Evolutionary conservation across 495 filamentous ascomycete genomes (phyloP), one percentile per base, ranked within the genome.

Genomic region (Chaetomidium leptoderma): DNA sequence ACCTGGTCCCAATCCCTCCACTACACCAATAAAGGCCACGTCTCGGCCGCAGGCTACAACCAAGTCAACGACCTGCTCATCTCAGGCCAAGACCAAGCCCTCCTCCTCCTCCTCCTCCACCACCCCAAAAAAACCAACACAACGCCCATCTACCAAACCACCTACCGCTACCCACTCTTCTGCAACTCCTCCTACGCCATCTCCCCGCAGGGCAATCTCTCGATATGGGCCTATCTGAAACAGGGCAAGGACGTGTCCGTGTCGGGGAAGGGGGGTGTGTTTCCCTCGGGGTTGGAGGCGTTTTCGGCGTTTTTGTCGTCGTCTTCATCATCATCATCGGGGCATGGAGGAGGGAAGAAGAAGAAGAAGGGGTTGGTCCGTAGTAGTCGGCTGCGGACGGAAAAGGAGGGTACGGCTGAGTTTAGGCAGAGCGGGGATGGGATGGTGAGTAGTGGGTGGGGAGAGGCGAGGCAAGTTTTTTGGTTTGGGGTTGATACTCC

Each of bases 1-100:
- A 66, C 74, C 6, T 95, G 90, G 90, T 73, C 67, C 0, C 90
- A 95, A 62, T 72, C 61, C 0, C 74, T 90, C 4, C 68, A 68
- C 0, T 88, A 69, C 63, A 79, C 64, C 44, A 91, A 88, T 61
- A 69, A 73, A 24, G 86, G 85, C n/a, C 65, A 72, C 21, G 70
- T 89, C 45, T 79, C 78, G 9, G 73, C 76, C 37, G 67, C 78
- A 39, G 88, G 87, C 17, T 80, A 80, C 52, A 76, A 78, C 47
- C 85, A 91, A 64, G 59, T 76, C 47, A 90, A 83, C 55, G 73
- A 74, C 30, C 83, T 91, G 64, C 66, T 66, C 53, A 89, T 86
- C 1, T 70, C 69, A 1, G 89, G 88, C n/a, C n/a, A n/a, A n/a
- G n/a, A 67, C 57, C 5, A 81, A 86, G 78, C 77, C 14, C 7